Base-by-base conservation (phyloP, 179 eudicot species). In the Drosera spatulata region DNA sequence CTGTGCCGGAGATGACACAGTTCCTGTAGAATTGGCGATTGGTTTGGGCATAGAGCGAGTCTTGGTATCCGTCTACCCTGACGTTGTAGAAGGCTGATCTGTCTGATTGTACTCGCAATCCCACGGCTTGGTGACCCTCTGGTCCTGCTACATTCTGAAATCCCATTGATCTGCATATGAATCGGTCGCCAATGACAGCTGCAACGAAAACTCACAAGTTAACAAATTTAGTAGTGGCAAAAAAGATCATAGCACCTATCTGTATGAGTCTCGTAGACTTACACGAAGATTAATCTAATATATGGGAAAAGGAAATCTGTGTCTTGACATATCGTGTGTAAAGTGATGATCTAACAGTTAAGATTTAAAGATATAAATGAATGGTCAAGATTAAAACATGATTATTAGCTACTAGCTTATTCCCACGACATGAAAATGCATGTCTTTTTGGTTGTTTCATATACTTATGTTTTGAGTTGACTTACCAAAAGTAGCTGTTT, bases 81-180 rank as follows among this genome's bases (percentile, higher is more conserved):
- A 84, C 78, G 56, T 88, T 79, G 75, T 74, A 86, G 62, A 88
- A 73, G 10, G 71, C 80, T 2, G 86, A 69, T 74, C 43, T 70
- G 53, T 88, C 95, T 0, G 91, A 79, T 44, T 76, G 76, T 39
- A 73, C 77, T 0, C 88, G 70, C 1, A 88, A 84, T 2, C 95
- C 96, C 41, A 88, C 96, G 0, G 96, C 96, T 69, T 88, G 96
- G 64, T 86, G 82, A 2, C 86, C 88, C 10, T 73, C 64, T 3
- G 88, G 77, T 2, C 96, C 95, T 0, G 95, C 95, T 10, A 78
- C 71, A 74, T 88, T 88, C 12, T 62, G 72, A 60, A 86, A 88
- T n/a, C 88, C 87, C 80, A 88, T 82, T 7, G 67, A 62, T 43
- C 80, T 79, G n/a, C 77, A 87, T 2, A 86, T 66, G 49, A 86